Percentiles rank a stretch among this genome's conserved stretches.
These are phyloP conservation scores for Ceratocystiopsis minuta DNA, from an alignment of 2,329 filamentous ascomycete species.

Conservation along the genomic window DNA sequence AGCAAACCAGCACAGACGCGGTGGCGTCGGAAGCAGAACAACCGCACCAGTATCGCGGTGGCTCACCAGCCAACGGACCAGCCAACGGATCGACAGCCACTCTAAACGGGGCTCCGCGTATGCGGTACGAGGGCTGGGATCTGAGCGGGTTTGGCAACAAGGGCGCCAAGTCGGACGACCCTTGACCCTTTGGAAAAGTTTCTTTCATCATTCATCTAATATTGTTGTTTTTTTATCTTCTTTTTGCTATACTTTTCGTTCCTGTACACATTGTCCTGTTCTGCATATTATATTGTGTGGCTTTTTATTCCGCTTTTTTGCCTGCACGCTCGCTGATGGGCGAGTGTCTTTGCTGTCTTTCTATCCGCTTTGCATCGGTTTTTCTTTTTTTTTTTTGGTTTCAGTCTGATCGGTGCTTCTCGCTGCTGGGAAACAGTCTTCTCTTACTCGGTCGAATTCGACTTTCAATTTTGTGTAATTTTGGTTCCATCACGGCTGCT, in stretches of 20 bases:
- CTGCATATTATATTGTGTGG: background rate
- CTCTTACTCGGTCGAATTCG: no score
- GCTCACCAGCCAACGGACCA: no score
- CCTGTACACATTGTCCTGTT: no score
- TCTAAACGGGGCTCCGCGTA: no score
- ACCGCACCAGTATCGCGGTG: no score
- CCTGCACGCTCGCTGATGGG: background rate
- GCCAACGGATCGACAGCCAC: no score
- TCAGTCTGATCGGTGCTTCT: no score
- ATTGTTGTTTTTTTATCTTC: background rate
- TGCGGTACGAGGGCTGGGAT: conserved; percentile 22
- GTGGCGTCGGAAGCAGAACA: no score
- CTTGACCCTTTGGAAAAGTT: conserved; percentile 3
- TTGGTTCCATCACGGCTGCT: no score
- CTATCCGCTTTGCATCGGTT: background rate
- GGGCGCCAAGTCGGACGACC: conserved; percentile 18
- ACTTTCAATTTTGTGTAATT: no score
- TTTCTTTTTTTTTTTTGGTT: background rate
- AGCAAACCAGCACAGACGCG: background rate
- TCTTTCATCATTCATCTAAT: no score
- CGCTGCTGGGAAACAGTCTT: no score
- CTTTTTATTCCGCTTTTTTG: background rate
- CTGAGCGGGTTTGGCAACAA: conserved; percentile 23
- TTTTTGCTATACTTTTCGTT: background rate
- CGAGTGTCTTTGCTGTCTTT: background rate